Base-by-base conservation (phyloP, 1,284 basidiomycete genomes). In the Earliella scabrosa region DNA sequence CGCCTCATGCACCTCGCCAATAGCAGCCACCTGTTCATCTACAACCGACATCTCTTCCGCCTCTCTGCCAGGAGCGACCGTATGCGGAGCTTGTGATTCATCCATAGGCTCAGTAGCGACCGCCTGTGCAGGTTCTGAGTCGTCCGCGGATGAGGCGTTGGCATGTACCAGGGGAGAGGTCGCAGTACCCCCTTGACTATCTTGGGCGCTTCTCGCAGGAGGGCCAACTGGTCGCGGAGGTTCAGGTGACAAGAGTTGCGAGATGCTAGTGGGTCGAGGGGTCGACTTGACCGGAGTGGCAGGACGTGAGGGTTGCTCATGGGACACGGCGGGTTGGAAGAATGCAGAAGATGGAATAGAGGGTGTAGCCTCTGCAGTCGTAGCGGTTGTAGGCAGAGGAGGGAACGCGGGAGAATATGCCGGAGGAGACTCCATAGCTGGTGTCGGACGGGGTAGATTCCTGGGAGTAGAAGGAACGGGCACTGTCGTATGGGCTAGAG, bases 241-340 rank as follows among this genome's bases (percentile, higher is more conserved):
- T n/a, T 52, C 57, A 2, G 52, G 44, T 13, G 49, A 54, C 10
- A 59, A 45, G 4, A 59, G 40, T 7, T 59, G 57, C 2, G 52
- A 50, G 24, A 59, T 54, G 31, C 48, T 59, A 7, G 45, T 59
- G 6, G 48, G 57, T 32, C 31, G 24, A n/a, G 24, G 3, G 24
- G 45, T 29, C 4, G 23, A n/a, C 16, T n/a, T 24, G 9, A 35
- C 43, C 11, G 54, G 38, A 14, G 48, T 47, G 20, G 29, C 41
- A 7, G 50, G 48, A 20, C 35, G 35, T 4, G 18, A 24, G 31
- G 24, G 39, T 21, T 24, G 39, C 8, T 38, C 46, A 34, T 18
- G 38, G 31, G 13, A 24, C 24, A 18, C 23, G 6, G 21, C 21
- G 10, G 20, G 10, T 24, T 23, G 39, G 21, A 16, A 24, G 9